A percentile compares a stretch with the other conserved stretches of the same genome.
These are phyloP conservation scores for Apiospora pterosperma DNA, from an alignment of 2,329 filamentous ascomycete genomes.

Conservation along the genomic window DNA sequence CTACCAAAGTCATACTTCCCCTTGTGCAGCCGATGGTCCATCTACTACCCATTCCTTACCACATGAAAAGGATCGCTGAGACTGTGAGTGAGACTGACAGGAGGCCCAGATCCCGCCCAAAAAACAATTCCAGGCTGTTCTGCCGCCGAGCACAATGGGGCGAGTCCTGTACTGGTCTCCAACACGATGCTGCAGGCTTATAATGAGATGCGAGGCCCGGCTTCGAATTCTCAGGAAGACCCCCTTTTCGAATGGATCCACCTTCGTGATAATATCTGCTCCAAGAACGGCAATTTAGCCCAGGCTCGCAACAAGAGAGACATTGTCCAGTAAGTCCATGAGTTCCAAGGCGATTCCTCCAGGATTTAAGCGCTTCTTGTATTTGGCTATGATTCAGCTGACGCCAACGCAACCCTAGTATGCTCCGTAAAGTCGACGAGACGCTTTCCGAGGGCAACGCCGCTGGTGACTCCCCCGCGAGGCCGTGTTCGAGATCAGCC, in stretches of 20 bases:
- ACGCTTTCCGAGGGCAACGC: constrained; percentile 12
- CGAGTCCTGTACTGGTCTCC: constrained; percentile 13
- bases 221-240: constrained; percentile 11
- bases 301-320: constrained; percentile 10
- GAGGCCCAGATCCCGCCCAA: neutral
- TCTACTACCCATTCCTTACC: neutral
- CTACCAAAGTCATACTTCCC: neutral
- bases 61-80: too few species aligned
- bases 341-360: too few species aligned
- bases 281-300: neutral
- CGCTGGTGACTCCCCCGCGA: constrained; percentile 16
- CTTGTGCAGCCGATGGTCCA: neutral
- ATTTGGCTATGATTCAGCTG: neutral
- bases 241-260: constrained; percentile 23
- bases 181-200: constrained; percentile 24
- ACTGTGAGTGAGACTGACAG: neutral
- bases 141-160: constrained; percentile 7
- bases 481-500: constrained; percentile 18
- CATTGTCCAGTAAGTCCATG: constrained; percentile 16
- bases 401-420: constrained; percentile 8
- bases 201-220: constrained; percentile 23
- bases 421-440: constrained; percentile 18
- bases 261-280: constrained; percentile 9
- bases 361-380: too few species aligned
- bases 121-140: constrained; percentile 17